Evolutionary conservation across 2,329 filamentous ascomycete species (phyloP).

Genomic region (Diaporthe sp.): DNA sequence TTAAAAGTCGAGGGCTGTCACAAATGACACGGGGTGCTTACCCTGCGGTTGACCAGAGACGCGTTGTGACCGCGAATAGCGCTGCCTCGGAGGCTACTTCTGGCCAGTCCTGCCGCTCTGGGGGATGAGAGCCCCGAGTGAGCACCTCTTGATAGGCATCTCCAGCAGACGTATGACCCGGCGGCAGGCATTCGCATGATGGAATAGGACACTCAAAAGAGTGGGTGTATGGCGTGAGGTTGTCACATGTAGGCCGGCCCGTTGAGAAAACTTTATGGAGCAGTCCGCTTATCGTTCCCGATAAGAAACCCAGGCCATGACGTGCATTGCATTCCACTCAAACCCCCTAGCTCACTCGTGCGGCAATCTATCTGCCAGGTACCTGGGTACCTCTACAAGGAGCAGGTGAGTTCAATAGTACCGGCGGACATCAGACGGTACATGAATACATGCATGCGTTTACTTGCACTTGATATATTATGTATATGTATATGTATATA

Average conservation of each 20-base stretch:
- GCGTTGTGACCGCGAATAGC: not conserved
- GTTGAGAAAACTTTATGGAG: slow-evolving; percentile 17
- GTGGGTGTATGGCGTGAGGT: not conserved
- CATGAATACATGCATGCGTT: not conserved
- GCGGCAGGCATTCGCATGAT: slow-evolving; percentile 51
- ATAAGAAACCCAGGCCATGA: slow-evolving; percentile 7
- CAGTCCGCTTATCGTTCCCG: slow-evolving; percentile 12
- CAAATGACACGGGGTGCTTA: slow-evolving; percentile 26
- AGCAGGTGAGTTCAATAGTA: not conserved
- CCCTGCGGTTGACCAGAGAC: slow-evolving; percentile 21
- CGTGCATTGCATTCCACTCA: slow-evolving; percentile 7
- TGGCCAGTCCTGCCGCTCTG: slow-evolving; percentile 16
- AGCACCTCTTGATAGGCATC: slow-evolving; percentile 45
- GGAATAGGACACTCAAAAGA: not conserved
- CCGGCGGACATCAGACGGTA: not conserved
- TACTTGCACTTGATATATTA: no score
- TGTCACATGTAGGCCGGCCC: not conserved
- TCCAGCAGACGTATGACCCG: slow-evolving; percentile 52
- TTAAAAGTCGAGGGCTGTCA: not conserved
- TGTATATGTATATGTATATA: not conserved
- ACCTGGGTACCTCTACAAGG: not conserved
- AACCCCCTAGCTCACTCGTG: not conserved
- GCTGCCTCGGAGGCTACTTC: slow-evolving; percentile 21
- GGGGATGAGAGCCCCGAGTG: not conserved
- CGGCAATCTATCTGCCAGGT: not conserved